Evolutionary conservation across 495 filamentous ascomycete species (phyloP).

Genomic region (Glarea lozoyensis): DNA sequence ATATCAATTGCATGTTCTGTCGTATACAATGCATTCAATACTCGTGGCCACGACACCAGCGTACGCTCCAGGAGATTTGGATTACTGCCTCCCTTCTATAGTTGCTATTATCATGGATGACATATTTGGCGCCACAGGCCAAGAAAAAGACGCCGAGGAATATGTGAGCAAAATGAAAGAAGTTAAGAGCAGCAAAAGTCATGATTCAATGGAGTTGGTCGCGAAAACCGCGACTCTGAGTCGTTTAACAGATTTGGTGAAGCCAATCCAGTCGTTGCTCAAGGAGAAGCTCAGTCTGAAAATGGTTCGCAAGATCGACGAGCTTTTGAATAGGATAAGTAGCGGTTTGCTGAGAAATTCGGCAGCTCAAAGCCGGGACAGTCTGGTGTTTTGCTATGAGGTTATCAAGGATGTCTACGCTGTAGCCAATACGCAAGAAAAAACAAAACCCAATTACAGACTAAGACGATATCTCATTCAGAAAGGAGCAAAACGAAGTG

Average conservation of each 20-base stretch:
- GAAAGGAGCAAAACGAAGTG: conserved; percentile 61
- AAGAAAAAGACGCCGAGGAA: conserved; percentile 95
- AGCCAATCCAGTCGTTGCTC: conserved; percentile 67
- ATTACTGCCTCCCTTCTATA: conserved; percentile 76
- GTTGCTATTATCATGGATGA: conserved; percentile 90
- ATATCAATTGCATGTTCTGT: conserved; percentile 91
- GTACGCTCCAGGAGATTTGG: conserved; percentile 73
- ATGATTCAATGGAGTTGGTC: conserved; percentile 92
- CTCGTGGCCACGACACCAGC: conserved; percentile 64
- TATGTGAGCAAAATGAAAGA: conserved; percentile 96
- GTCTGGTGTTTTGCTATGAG: conserved; percentile 89
- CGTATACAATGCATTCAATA: conserved; percentile 90
- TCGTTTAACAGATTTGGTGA: conserved; percentile 64
- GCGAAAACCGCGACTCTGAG: conserved; percentile 67
- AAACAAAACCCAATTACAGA: conserved; percentile 43
- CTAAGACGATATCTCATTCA: conserved; percentile 69
- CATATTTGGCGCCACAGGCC: conserved; percentile 88
- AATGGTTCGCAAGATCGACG: conserved; percentile 81
- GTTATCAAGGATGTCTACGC: conserved; percentile 78
- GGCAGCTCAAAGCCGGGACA: conserved; percentile 61
- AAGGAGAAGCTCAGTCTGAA: conserved; percentile 72
- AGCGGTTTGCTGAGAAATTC: conserved; percentile 75
- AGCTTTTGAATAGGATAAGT: conserved; percentile 74
- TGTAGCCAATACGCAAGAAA: conserved; percentile 33
- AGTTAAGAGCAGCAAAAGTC: conserved; percentile 94